phyloP scores from a whole-genome alignment of 352 stramenopile species.

The Globisporangium ultimum region DNA sequence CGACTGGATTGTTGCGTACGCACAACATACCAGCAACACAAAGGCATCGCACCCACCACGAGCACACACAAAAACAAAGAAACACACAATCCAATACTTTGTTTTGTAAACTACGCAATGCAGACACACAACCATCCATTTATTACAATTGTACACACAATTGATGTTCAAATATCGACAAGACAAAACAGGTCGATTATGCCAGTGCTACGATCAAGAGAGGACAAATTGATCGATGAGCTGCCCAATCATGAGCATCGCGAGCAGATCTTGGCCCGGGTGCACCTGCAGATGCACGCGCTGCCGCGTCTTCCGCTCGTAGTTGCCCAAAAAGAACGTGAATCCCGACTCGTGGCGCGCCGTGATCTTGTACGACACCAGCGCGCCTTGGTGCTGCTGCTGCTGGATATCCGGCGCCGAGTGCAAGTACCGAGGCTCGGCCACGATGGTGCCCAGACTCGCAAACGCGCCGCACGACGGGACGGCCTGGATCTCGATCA shows the following conservation, averaged over 20 bases:
- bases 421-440: slow-evolving; percentile 1
- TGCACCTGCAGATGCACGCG: slow-evolving; percentile 17
- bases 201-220: slow-evolving; percentile 1
- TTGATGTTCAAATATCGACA: not conserved
- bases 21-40: not conserved
- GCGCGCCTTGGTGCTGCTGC: slow-evolving; percentile 1
- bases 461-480: slow-evolving; percentile 18
- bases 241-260: slow-evolving; percentile 24
- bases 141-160: not conserved
- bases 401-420: not conserved
- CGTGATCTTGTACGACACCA: slow-evolving; percentile 19
- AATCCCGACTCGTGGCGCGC: slow-evolving; percentile 18
- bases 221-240: slow-evolving; percentile 16
- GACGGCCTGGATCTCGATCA: slow-evolving; percentile 12
- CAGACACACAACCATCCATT: not conserved
- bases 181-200: slow-evolving; percentile 9
- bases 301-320: slow-evolving; percentile 15
- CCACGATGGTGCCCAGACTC: slow-evolving; percentile 16
- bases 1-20: not conserved
- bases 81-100: not conserved
- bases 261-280: slow-evolving; percentile 23
- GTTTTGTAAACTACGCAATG: not conserved
- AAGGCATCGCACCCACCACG: not conserved
- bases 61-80: not conserved
- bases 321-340: slow-evolving; percentile 25